Conservation (phyloP, 2,329 filamentous ascomycete genomes). For the Atkinsonella texensis region DNA sequence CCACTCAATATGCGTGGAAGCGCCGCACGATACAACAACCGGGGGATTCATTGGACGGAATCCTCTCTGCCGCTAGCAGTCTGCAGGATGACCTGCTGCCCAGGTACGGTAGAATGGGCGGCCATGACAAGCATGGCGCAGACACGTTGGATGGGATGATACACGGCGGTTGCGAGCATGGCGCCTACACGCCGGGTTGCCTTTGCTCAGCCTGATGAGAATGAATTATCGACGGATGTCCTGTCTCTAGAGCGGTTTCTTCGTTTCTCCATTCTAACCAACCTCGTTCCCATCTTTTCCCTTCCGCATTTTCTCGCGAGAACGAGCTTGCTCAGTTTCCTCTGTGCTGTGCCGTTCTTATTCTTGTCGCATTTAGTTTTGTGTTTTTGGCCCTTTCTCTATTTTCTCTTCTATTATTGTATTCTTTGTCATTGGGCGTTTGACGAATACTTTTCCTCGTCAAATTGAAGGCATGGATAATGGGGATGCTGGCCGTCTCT, state of each 20-base stretch:
- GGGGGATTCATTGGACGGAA: not conserved
- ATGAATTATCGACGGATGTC: not conserved
- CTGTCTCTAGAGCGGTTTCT: not conserved
- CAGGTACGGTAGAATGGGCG: not conserved
- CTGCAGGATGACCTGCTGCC: not conserved
- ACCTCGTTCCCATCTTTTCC: not conserved
- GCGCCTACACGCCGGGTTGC: not conserved
- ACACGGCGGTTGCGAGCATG: not conserved
- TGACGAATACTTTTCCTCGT: not conserved
- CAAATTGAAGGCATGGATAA: not conserved
- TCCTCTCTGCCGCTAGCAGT: not conserved
- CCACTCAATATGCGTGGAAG: conserved; percentile 4
- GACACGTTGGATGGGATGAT: not conserved
- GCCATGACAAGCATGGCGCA: not conserved
- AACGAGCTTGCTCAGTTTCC: not conserved
- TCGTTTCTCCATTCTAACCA: not conserved
- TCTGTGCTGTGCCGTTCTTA: not conserved
- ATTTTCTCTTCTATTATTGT: not conserved
- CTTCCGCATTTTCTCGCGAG: not conserved
- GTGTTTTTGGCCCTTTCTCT: not conserved
- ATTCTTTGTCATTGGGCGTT: not conserved
- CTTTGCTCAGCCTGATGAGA: not conserved
- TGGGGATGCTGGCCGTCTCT: conserved; percentile 9
- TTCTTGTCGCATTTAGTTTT: not conserved
- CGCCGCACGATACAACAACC: conserved; percentile 4